Base-by-base conservation (phyloP, 2,329 filamentous ascomycete species). In the Trichoderma sp. region DNA sequence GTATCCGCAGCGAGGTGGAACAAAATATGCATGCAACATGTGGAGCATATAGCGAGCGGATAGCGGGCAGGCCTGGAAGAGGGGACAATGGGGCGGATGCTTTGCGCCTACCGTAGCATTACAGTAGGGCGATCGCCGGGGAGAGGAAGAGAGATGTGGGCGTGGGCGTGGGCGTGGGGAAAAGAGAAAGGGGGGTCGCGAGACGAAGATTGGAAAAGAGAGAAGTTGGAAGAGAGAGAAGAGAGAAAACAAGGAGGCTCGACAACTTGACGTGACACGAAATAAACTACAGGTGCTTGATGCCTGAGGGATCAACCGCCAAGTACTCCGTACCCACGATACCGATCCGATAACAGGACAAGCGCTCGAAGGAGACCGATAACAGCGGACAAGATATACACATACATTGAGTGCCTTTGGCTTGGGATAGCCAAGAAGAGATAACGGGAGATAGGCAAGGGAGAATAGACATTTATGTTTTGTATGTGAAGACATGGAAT, bases 131-230 rank as follows among this genome's bases (percentile, higher is more conserved):
- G 47, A 57, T 57, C 60, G 69, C 34, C 32, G 26, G 57, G 39
- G 24, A 26, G 32, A 5, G 11, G 36, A 26, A 62, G 66, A 71
- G 73, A 71, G 74, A 73, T 24, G 34, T 34, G 70, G 57, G 69
- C 39, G 39, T 43, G 70, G 57, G 69, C 39, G 39, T 43, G 39
- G 39, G 39, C 43, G 69, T 62, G 70, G 24, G 51, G 53, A 62
- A 9, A 67, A 66, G 47, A 57, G 21, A 39, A 47, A 15, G 63
- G 51, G n/a, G 58, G 63, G 63, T n/a, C 47, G 63, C 63, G 47
- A 66, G 30, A 36, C 30, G 63, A 66, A 14, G 30, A 53, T 24
- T 32, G 63, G 43, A 51, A 53, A 56, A 66, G 61, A 60, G 65
- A 36, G 28, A 39, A 67, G 7, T 60, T 6, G 28, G 9, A 2